These are phyloP conservation scores for Delitschia confertaspora DNA, from an alignment of 495 filamentous ascomycete genomes.

Conservation along the genomic window DNA sequence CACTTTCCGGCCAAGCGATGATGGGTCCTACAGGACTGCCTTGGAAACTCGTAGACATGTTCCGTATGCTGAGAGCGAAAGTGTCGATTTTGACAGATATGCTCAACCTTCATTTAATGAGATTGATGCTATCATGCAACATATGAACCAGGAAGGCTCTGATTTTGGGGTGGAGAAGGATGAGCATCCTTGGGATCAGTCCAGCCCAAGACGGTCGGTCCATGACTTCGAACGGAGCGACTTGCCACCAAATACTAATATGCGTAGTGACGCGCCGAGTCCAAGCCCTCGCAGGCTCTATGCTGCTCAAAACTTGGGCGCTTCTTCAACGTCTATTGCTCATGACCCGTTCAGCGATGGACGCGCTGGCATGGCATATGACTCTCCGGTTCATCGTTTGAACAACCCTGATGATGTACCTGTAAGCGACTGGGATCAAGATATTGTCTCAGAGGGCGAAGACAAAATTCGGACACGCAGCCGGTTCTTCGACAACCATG, in stretches of 20 bases:
- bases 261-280: slow-evolving; percentile 60
- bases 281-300: slow-evolving; percentile 54
- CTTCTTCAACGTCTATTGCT: slow-evolving; percentile 21
- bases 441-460: slow-evolving; percentile 72
- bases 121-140: slow-evolving; percentile 78
- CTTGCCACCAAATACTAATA: slow-evolving; percentile 19
- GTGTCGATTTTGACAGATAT: slow-evolving; percentile 23
- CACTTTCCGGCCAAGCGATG: slow-evolving; percentile 32
- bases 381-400: slow-evolving; percentile 48
- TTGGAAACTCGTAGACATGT: slow-evolving; percentile 19
- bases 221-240: slow-evolving; percentile 24
- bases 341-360: slow-evolving; percentile 40
- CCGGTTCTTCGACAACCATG: slow-evolving; percentile 77
- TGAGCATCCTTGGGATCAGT: slow-evolving; percentile 32
- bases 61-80: slow-evolving; percentile 28
- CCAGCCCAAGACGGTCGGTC: slow-evolving; percentile 18
- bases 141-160: slow-evolving; percentile 62
- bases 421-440: slow-evolving; percentile 84
- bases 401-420: slow-evolving; percentile 56
- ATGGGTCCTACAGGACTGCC: slow-evolving; percentile 28
- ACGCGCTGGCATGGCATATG: slow-evolving; percentile 41
- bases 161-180: slow-evolving; percentile 59
- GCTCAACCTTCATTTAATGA: slow-evolving; percentile 61
- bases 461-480: slow-evolving; percentile 65
- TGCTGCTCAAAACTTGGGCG: slow-evolving; percentile 10